Evolutionary conservation across 2,329 filamentous ascomycete species (phyloP).

Genomic region (Colletotrichum falcatum): DNA sequence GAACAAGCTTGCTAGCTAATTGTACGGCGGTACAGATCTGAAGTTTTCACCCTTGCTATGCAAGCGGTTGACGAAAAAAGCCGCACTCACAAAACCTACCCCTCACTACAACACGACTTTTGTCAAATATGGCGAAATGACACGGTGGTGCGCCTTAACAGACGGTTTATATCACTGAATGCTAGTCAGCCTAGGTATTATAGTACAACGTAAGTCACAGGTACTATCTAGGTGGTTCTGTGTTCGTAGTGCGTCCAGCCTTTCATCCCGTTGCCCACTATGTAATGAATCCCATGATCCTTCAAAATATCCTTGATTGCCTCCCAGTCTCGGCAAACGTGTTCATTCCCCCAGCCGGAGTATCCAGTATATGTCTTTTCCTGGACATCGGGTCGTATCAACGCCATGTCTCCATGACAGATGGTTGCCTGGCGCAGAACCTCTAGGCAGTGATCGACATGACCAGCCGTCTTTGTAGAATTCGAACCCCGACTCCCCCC

Average conservation of each 20-base stretch:
- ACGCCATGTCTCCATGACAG: neutral
- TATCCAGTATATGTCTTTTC: neutral
- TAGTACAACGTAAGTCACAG: too few species aligned
- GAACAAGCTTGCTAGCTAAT: too few species aligned
- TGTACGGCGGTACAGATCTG: too few species aligned
- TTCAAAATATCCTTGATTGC: neutral
- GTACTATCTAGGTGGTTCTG: too few species aligned
- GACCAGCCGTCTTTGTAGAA: neutral
- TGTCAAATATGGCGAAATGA: too few species aligned
- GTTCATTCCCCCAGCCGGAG: slow-evolving; percentile 2
- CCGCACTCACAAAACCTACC: too few species aligned
- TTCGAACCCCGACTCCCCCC: neutral
- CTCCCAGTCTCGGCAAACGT: slow-evolving; percentile 1
- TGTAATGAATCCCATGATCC: neutral
- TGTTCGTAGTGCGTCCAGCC: slow-evolving; percentile 1
- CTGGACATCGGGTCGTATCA: neutral
- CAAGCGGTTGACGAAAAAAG: too few species aligned
- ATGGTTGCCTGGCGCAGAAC: slow-evolving; percentile 5
- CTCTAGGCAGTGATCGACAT: neutral
- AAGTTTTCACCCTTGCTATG: too few species aligned
- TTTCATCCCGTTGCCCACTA: neutral
- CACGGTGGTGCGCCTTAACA: too few species aligned
- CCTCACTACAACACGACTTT: too few species aligned
- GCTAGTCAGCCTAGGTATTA: too few species aligned
- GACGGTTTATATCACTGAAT: too few species aligned